A percentile compares a stretch with the other conserved stretches of the same genome.
These are phyloP conservation scores for Cucumis sativus DNA, from an alignment of 306 rosid genomes.

Conservation along the genomic window DNA sequence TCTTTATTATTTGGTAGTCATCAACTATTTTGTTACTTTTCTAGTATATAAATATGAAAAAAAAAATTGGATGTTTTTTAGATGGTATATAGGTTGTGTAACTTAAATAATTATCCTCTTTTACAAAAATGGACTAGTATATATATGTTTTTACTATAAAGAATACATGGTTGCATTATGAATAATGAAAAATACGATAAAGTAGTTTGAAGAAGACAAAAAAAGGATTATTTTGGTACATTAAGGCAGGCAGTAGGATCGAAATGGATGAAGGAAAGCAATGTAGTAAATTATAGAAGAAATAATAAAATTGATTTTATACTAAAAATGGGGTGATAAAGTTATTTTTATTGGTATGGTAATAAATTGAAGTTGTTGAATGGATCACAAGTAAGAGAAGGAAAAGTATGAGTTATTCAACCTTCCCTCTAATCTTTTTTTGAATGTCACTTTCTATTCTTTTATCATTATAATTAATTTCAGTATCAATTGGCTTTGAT, in stretches of 20 bases:
- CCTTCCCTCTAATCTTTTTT: neutral
- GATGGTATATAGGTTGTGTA: too few relatives aligned
- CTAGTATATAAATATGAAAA: too few relatives aligned
- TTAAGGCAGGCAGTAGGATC: neutral
- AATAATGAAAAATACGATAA: neutral
- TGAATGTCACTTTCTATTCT: neutral
- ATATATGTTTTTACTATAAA: too few relatives aligned
- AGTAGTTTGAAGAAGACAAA: neutral
- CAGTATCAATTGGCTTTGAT: neutral
- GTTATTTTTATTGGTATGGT: neutral
- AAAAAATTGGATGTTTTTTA: too few relatives aligned
- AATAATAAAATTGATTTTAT: neutral
- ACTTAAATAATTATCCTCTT: too few relatives aligned
- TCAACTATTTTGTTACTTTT: too few relatives aligned
- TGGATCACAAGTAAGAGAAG: neutral
- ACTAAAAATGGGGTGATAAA: neutral
- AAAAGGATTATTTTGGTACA: neutral
- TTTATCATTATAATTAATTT: neutral
- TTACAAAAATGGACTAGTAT: too few relatives aligned
- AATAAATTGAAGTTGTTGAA: neutral
- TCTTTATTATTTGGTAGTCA: neutral
- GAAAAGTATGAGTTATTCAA: neutral
- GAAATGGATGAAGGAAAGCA: neutral
- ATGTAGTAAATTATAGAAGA: neutral
- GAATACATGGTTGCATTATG: too few relatives aligned